Evolutionary conservation across 345 rosid species (phyloP), one percentile per base, ranked within the genome.

Genomic region (Euphorbia peplus): DNA sequence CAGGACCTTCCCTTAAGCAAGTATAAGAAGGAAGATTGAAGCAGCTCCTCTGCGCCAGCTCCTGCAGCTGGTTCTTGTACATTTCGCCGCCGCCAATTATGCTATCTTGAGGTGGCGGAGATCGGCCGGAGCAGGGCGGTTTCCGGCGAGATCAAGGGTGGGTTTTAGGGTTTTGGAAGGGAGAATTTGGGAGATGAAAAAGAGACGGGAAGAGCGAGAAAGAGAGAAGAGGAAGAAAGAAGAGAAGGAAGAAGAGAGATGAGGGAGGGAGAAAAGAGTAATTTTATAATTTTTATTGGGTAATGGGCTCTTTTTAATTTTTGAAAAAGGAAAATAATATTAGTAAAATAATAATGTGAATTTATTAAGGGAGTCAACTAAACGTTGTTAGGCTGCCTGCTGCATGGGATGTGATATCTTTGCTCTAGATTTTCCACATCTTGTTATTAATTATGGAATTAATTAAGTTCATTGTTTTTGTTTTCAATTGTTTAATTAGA

Each of bases 21-120:
- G 92, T 87, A 73, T 95, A 95, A 13, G 96, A 88, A 10, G 99
- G 99, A 7, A 95, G 90, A 75, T 77, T 81, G 80, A 95, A 95
- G 86, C 99, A 95, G 96, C 99, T 95, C 85, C 99, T 85, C 89
- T 95, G 99, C 75, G 99, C 99, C 83, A 95, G 91, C 97, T 95
- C 99, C 72, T 95, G 99, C 19, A 95, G 86, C 96, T 95, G 99
- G 83, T 95, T 95, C 90, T 95, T 95, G 76, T 95, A 95, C 99
- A 95, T 95, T 82, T 89, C 85, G 10, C 26, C 26, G 22, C 42
- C 25, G 22, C 19, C 26, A 8, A 6, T 21, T 59, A n/a, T 37
- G 9, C 1, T 6, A 29, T 1, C 24, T 32, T 59, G 12, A 30
- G 50, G 0, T 44, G 50, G 14, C 14, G 68, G 35, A 63, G 73